phyloP scores from a whole-genome alignment of 164 flowering plant species.

The Magnolia changhungtana region DNA sequence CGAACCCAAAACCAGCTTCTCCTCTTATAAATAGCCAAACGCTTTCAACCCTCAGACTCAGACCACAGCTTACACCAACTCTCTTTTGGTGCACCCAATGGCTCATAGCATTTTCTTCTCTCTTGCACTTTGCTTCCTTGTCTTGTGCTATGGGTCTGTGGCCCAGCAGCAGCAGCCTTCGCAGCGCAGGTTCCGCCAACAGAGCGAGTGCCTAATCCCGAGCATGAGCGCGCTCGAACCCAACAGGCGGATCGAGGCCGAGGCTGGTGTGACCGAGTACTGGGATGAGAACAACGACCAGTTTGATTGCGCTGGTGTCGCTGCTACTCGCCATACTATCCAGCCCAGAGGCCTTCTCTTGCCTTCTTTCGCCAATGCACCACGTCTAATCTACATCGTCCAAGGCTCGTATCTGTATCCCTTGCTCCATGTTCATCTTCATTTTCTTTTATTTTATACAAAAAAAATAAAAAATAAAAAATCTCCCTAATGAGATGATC shows the following conservation, averaged over 20 bases:
- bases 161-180: conserved; percentile 12
- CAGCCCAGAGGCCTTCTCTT: conserved; percentile 42
- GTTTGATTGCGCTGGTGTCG: conserved; percentile 10
- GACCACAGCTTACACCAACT: not conserved
- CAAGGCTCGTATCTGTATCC: conserved; percentile 25
- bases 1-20: not conserved
- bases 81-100: conserved; percentile 6
- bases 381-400: conserved; percentile 35
- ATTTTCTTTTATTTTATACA: not conserved
- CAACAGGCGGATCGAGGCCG: conserved; percentile 25
- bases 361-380: conserved; percentile 50
- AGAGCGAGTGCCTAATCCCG: conserved; percentile 35
- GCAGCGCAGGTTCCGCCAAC: conserved; percentile 6
- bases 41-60: conserved; percentile 7
- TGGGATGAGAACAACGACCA: not conserved
- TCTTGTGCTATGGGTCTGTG: conserved; percentile 19
- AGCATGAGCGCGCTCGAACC: conserved; percentile 44
- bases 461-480: no score
- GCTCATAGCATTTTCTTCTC: not conserved
- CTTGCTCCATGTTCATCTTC: not conserved
- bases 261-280: conserved; percentile 48
- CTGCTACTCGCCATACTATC: conserved; percentile 9
- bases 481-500: no score
- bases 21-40: conserved; percentile 5
- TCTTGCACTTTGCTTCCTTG: conserved; percentile 22